Base-by-base conservation (phyloP, 2,329 filamentous ascomycete genomes). In the Sclerotiophoma versabilis region DNA sequence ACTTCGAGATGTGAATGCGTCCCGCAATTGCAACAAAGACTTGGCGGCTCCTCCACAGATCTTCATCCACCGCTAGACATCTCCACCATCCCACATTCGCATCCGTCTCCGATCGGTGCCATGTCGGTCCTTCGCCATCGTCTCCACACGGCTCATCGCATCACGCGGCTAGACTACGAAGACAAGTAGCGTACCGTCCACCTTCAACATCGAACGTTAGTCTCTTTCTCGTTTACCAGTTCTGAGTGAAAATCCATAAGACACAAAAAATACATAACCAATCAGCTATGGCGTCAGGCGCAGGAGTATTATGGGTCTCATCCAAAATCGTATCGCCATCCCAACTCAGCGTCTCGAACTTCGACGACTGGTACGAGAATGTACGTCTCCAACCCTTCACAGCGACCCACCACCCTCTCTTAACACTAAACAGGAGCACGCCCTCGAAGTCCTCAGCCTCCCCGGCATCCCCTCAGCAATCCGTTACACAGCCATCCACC, bases 291-390 rank as follows among this genome's bases (percentile, higher is more conserved):
- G 32, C 43, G 5, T 26, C 27, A 48, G n/a, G 30, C 19, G 23
- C 50, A 30, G 50, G 50, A 11, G 9, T 53, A 1, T 32, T 53
- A 3, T 53, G 37, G 37, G 50, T 53, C 2, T 37, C 36, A 4
- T 53, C 50, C 2, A n/a, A 22, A 6, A 48, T 53, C 11, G 2
- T 38, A 11, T 22, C 34, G 1, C 37, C 50, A 0, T 5, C 17
- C 7, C 10, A 30, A 0, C 37, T 53, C n/a, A 48, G 43, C n/a
- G 25, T 14, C 7, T 5, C 10, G 3, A 11, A 17, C 2, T 45
- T 47, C n/a, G 43, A 47, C 17, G 30, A 29, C 11, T 53, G 50
- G 50, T 53, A 53, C n/a, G 50, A 53, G 10, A 32, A 47, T 4
- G 50, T 53, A 36, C 30, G 32, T 34, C 4, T 27, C 22, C n/a